Base-by-base conservation (phyloP, 306 rosid genomes). In the Cicer arietinum region DNA sequence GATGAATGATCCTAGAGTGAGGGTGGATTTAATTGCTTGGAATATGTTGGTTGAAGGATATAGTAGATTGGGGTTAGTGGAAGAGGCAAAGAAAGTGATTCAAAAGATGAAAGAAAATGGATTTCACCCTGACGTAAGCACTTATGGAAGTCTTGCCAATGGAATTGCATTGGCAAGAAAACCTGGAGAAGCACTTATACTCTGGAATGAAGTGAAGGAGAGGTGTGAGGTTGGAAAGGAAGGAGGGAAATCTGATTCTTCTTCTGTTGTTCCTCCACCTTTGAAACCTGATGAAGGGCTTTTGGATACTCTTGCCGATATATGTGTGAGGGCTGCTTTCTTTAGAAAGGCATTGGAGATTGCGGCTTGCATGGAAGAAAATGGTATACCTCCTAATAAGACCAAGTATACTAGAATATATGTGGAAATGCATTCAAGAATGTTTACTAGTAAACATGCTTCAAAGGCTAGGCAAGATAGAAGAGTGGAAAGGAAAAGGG, bases 391-490 rank as follows among this genome's bases (percentile, higher is more conserved):
- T 47, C 98, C 98, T 0, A 90, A 94, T 65, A 94, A 94, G 91
- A 94, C 95, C 57, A 94, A 94, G 88, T 91, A 65, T 82, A 90
- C 90, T 74, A 84, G 91, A 84, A 90, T 94, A 71, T 94, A 94
- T n/a, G 98, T 94, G 84, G 98, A 91, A 82, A 91, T 94, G 98
- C 98, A 91, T 79, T 94, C 98, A 4, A 94, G 92, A 75, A 91
- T 94, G 97, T 94, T 94, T 73, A 90, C 98, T 4, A 94, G 98
- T 66, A 94, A 91, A 84, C 98, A 94, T 84, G 98, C 98, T 45
- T 94, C 98, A 18, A 75, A 76, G 79, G 98, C 98, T 39, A 91
- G 98, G 81, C 95, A 89, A 77, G 95, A 94, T 71, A 84, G 94
- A 74, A 90, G 98, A 85, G 73, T 56, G 0, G 98, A 94, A 83